Conservation (phyloP, 345 rosid genomes). For the Citrus sinensis region DVS_A1.0 CM039162.1:165501-166000, state of each 20-base stretch:
- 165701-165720: conserved; percentile 65
- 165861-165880: conserved; percentile 88
- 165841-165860: conserved; percentile 67
- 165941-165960: conserved; percentile 58
- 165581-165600: conserved; percentile 86
- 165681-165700: conserved; percentile 74
- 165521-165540: conserved; percentile 67
- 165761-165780: conserved; percentile 39
- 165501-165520: not conserved
- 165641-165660: conserved; percentile 93
- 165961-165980: conserved; percentile 65
- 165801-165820: conserved; percentile 51
- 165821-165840: conserved; percentile 41
- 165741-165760: conserved; percentile 37
- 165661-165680: conserved; percentile 98
- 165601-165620: conserved; percentile 95
- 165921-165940: conserved; percentile 68
- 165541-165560: conserved; percentile 76
- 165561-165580: conserved; percentile 66
- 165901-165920: conserved; percentile 60
- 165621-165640: conserved; percentile 93
- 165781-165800: conserved; percentile 32
- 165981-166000: conserved; percentile 62
- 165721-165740: conserved; percentile 60
- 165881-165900: conserved; percentile 70